A percentile compares a stretch with the other conserved stretches of the same genome.
These are phyloP conservation scores for Xylaria sp. DNA, from an alignment of 2,329 filamentous ascomycete species.

Conservation along the genomic window DNA sequence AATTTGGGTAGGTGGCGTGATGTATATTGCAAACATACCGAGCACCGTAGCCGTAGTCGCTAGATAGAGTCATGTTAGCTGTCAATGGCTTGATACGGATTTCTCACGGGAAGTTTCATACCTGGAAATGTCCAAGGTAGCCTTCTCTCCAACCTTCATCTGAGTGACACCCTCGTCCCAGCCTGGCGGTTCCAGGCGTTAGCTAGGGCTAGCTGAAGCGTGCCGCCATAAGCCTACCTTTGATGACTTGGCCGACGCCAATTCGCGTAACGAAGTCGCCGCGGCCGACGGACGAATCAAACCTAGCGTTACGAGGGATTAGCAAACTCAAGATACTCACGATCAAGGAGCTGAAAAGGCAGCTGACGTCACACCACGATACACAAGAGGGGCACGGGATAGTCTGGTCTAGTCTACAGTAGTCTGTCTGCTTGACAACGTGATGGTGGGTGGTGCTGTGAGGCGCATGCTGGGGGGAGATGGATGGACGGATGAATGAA, in stretches of 20 bases:
- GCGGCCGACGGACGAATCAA: slow-evolving; percentile 83
- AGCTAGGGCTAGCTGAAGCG: not conserved
- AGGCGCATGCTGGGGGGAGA: not conserved
- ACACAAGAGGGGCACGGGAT: not conserved
- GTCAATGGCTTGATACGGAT: not conserved
- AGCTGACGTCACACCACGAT: slow-evolving; percentile 20
- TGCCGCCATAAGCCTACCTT: slow-evolving; percentile 61
- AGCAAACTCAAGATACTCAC: not conserved
- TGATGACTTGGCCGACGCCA: slow-evolving; percentile 84
- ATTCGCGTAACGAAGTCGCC: slow-evolving; percentile 79
- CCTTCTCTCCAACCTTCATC: slow-evolving; percentile 93
- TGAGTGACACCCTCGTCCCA: slow-evolving; percentile 84
- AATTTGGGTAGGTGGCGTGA: not conserved
- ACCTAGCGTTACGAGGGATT: slow-evolving; percentile 59
- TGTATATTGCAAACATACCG: slow-evolving; percentile 34
- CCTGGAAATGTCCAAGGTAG: slow-evolving; percentile 80
- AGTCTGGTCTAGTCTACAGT: too few relatives aligned
- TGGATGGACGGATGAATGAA: not conserved
- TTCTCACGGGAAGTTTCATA: slow-evolving; percentile 46
- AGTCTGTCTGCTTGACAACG: not conserved
- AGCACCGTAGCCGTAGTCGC: slow-evolving; percentile 43
- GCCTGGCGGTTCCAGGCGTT: slow-evolving; percentile 51
- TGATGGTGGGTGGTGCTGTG: not conserved
- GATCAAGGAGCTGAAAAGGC: not conserved
- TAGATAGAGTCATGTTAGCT: slow-evolving; percentile 30